Conservation (phyloP, 2,329 filamentous ascomycete species). For the Cyclaneusma minus region DNA sequence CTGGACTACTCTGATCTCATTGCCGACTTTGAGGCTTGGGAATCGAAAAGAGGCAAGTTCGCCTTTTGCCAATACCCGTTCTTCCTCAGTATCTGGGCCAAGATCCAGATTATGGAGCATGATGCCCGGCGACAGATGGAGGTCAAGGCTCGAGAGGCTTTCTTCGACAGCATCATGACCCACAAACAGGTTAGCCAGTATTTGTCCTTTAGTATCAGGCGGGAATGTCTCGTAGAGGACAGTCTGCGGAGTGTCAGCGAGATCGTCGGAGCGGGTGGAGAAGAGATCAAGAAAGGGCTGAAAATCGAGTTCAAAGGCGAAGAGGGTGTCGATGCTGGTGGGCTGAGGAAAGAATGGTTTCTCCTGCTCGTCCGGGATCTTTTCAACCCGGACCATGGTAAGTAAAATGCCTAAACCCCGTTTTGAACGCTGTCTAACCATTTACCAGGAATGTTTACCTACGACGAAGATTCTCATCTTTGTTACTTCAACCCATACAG, state of each 20-base stretch:
- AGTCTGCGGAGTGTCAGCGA: slow-evolving; percentile 74
- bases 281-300: slow-evolving; percentile 82
- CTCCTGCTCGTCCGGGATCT: slow-evolving; percentile 74
- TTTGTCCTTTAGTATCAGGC: slow-evolving; percentile 59
- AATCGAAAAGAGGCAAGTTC: slow-evolving; percentile 57
- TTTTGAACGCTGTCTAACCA: slow-evolving; percentile 1
- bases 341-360: slow-evolving; percentile 90
- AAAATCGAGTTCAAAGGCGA: slow-evolving; percentile 77
- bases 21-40: slow-evolving; percentile 79
- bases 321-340: slow-evolving; percentile 82
- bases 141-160: slow-evolving; percentile 72
- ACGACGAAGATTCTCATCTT: slow-evolving; percentile 78
- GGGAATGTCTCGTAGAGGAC: slow-evolving; percentile 80
- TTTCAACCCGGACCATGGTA: slow-evolving; percentile 81
- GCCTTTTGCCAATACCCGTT: slow-evolving; percentile 89
- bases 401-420: slow-evolving; percentile 16
- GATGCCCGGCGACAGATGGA: slow-evolving; percentile 85
- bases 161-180: slow-evolving; percentile 77
- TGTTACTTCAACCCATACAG: slow-evolving; percentile 90
- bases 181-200: slow-evolving; percentile 61
- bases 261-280: slow-evolving; percentile 62
- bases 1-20: slow-evolving; percentile 78
- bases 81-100: slow-evolving; percentile 80
- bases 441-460: slow-evolving; percentile 64
- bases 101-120: slow-evolving; percentile 79